Evolutionary conservation across 768 basidiomycete genomes (phyloP).

Genomic region (Sistotremastrum niveocremeum): DNA sequence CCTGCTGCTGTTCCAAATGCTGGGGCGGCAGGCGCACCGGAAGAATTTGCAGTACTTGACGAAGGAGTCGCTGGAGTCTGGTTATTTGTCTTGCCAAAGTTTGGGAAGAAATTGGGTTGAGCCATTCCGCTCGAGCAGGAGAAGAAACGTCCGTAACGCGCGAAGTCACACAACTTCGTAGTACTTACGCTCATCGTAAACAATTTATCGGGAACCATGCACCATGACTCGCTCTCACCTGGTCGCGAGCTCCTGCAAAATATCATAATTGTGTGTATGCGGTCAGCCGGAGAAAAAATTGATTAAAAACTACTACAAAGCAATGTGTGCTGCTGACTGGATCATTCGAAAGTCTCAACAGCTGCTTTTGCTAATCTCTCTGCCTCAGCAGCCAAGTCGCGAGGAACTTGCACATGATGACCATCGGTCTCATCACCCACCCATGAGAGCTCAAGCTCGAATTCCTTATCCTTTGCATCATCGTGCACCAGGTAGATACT

Average conservation of each 20-base stretch:
- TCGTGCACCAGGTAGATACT: constrained; percentile 98
- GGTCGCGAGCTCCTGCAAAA: background rate
- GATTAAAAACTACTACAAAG: constrained; percentile 14
- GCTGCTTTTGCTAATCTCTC: constrained; percentile 79
- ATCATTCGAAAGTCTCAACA: constrained; percentile 52
- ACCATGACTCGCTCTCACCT: background rate
- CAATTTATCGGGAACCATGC: background rate
- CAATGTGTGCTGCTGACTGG: background rate
- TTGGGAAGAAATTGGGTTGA: too few relatives aligned
- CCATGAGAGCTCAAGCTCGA: constrained; percentile 98
- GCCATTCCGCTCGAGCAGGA: too few relatives aligned
- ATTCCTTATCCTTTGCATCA: constrained; percentile 95
- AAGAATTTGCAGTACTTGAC: too few relatives aligned
- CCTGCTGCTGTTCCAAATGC: too few relatives aligned
- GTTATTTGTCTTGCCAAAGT: background rate
- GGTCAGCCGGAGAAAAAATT: background rate
- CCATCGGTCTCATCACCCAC: constrained; percentile 74
- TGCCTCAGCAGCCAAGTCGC: constrained; percentile 73
- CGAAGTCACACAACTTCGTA: too few relatives aligned
- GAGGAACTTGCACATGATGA: constrained; percentile 72
- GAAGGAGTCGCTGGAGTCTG: background rate
- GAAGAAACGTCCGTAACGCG: too few relatives aligned
- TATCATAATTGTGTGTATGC: background rate
- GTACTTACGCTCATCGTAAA: background rate
- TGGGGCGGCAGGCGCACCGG: too few relatives aligned